A percentile compares a stretch with the other conserved stretches of the same genome.
These are phyloP conservation scores for Penicillium arizonense DNA, from an alignment of 495 filamentous ascomycete species.

Conservation along the genomic window DNA sequence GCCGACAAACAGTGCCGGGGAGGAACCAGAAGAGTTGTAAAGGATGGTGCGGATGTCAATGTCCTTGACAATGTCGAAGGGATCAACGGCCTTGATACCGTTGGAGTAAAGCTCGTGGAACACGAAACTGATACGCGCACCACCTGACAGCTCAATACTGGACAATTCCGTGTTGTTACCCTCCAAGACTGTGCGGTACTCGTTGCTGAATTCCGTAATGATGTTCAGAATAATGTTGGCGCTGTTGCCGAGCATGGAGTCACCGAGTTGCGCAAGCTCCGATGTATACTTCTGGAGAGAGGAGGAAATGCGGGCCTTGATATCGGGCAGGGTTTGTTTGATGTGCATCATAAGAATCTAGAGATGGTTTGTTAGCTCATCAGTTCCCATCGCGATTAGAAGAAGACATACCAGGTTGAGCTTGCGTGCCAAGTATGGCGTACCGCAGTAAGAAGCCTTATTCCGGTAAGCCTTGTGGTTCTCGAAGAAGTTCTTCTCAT, in stretches of 20 bases:
- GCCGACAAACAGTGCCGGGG: slow-evolving; percentile 94
- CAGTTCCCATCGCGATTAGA: background rate
- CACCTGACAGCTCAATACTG: slow-evolving; percentile 89
- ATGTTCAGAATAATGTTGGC: slow-evolving; percentile 96
- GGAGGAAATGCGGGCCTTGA: slow-evolving; percentile 90
- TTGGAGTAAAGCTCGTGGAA: slow-evolving; percentile 99
- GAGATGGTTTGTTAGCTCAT: slow-evolving; percentile 1
- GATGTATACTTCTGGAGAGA: slow-evolving; percentile 88
- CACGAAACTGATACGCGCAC: slow-evolving; percentile 98
- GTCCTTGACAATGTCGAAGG: slow-evolving; percentile 97
- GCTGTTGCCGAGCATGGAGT: slow-evolving; percentile 94
- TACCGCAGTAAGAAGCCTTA: slow-evolving; percentile 98
- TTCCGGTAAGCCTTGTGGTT: slow-evolving; percentile 98
- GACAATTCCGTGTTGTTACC: slow-evolving; percentile 96
- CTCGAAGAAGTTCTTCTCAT: slow-evolving; percentile 97
- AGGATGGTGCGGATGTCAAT: slow-evolving; percentile 95
- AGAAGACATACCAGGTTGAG: slow-evolving; percentile 71
- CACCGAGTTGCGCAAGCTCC: slow-evolving; percentile 81
- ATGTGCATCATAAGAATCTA: slow-evolving; percentile 99
- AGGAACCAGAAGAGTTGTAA: slow-evolving; percentile 97
- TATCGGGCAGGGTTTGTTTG: slow-evolving; percentile 98
- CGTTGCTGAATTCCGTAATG: slow-evolving; percentile 97
- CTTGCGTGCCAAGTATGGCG: slow-evolving; percentile 93
- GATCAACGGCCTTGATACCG: slow-evolving; percentile 96
- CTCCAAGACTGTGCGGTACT: slow-evolving; percentile 93